Base-by-base conservation (phyloP, 2,329 filamentous ascomycete species). In the Stemphylium vesicarium region DNA sequence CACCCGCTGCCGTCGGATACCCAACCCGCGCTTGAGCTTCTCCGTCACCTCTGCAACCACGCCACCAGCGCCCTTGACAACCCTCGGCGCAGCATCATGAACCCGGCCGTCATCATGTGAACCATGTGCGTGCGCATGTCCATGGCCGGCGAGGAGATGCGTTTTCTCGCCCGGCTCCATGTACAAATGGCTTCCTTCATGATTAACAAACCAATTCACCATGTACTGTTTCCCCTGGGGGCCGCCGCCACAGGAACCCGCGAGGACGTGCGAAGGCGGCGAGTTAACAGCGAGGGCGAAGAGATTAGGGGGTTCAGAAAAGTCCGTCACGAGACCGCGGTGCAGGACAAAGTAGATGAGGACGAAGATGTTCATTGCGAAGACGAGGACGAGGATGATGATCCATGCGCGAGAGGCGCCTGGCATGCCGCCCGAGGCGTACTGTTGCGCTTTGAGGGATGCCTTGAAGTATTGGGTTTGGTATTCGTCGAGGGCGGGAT, bases 291-390 rank as follows among this genome's bases (percentile, higher is more conserved):
- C 88, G 0, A 92, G 75, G 0, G 86, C 80, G 65, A 93, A 92
- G 2, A 92, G 77, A 68, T 92, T 92, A 49, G 88, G 85, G 0
- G 90, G 88, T 65, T 94, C 90, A 0, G 87, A 90, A 68, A 89
- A 92, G 75, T 94, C 91, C 0, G 88, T 92, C 7, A 94, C 84
- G 18, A 91, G 82, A 0, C 85, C 84, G 69, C 59, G 82, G 48
- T 84, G 79, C 41, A 84, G 68, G 45, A 88, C 71, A 59, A 88
- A 80, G 74, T 91, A 92, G 2, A 78, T 66, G 0, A 91, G 76
- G 52, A 88, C 89, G 35, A 88, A 77, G 22, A 87, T 55, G 69
- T 90, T 92, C 64, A 89, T 84, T 20, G 84, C 59, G 64, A 92
- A 90, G 1, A 90, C 86, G 12, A 86, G 74, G 1, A 82, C 66